These are phyloP conservation scores for Cystobasidium onofrii DNA, from an alignment of 768 basidiomycete genomes.

Conservation along the genomic window DNA sequence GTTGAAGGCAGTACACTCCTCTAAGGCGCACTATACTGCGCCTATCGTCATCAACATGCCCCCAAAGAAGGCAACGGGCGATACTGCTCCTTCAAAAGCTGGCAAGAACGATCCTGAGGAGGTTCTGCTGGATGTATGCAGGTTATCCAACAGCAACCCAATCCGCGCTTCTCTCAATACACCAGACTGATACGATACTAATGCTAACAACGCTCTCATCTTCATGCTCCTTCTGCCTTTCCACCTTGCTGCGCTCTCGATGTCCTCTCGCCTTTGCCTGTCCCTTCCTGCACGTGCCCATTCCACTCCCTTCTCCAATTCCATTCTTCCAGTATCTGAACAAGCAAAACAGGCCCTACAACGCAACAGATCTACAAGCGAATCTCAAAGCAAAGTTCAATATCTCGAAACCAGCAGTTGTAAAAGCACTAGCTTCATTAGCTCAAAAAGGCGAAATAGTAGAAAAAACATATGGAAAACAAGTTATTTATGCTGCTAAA, in stretches of 20 bases:
- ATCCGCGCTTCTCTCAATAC: background rate
- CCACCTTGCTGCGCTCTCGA: no score
- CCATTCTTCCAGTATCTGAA: constrained; percentile 18
- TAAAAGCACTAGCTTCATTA: constrained; percentile 13
- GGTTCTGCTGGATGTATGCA: constrained; percentile 19
- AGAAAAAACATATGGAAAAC: constrained; percentile 28
- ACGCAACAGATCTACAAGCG: constrained; percentile 30
- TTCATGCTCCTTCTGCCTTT: background rate
- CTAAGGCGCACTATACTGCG: no score
- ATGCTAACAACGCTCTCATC: background rate
- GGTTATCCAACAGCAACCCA: background rate
- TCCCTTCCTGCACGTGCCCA: background rate
- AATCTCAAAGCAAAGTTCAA: constrained; percentile 27
- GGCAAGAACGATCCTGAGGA: constrained; percentile 20
- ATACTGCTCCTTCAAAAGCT: background rate
- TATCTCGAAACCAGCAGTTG: constrained; percentile 17
- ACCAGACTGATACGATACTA: background rate
- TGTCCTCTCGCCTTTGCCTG: background rate
- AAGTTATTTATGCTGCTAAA: constrained; percentile 14
- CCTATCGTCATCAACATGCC: background rate
- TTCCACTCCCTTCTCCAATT: no score
- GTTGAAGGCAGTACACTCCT: background rate
- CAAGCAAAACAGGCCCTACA: constrained; percentile 31
- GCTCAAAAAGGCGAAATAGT: constrained; percentile 20
- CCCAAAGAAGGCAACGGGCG: constrained; percentile 14